A percentile compares a stretch with the other conserved stretches of the same genome.
Evolutionary conservation across 192 early-diverging fungal genomes (phyloP).

Genomic region (Coemansia furcata): DNA sequence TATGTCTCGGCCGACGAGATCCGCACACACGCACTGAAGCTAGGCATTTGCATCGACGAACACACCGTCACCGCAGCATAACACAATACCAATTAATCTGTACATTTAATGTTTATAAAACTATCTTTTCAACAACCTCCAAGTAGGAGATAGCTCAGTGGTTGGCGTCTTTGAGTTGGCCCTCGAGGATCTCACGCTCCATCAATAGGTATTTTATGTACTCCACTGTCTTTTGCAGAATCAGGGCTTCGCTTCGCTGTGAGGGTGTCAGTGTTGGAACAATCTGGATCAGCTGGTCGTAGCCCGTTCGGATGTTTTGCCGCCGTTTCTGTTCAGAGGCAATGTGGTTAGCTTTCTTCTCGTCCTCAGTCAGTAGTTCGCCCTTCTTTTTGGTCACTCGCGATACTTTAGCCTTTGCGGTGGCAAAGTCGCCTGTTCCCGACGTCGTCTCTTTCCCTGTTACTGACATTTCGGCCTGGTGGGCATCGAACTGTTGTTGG

Average conservation of each 20-base stretch:
- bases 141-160: neutral
- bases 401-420: slow-evolving; percentile 2
- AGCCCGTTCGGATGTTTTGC: slow-evolving; percentile 86
- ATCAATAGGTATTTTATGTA: slow-evolving; percentile 69
- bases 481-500: neutral
- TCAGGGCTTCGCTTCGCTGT: slow-evolving; percentile 81
- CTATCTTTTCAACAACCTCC: neutral
- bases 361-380: slow-evolving; percentile 82
- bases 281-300: slow-evolving; percentile 85
- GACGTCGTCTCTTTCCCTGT: neutral
- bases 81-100: neutral
- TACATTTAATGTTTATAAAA: neutral
- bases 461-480: neutral
- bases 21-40: slow-evolving; percentile 27
- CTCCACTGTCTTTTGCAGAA: slow-evolving; percentile 82
- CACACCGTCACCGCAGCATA: neutral
- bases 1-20: slow-evolving; percentile 44
- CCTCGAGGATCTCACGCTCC: slow-evolving; percentile 53
- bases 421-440: neutral
- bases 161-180: slow-evolving; percentile 35
- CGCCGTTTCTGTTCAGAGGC: slow-evolving; percentile 91
- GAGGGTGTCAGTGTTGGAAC: slow-evolving; percentile 80
- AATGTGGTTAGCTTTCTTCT: slow-evolving; percentile 95
- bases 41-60: slow-evolving; percentile 27
- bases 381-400: slow-evolving; percentile 50